Percentiles rank a stretch among this genome's conserved stretches.
phyloP scores from a whole-genome alignment of 2,329 filamentous ascomycete species.

The Paraconiothyrium brasiliense region DNA sequence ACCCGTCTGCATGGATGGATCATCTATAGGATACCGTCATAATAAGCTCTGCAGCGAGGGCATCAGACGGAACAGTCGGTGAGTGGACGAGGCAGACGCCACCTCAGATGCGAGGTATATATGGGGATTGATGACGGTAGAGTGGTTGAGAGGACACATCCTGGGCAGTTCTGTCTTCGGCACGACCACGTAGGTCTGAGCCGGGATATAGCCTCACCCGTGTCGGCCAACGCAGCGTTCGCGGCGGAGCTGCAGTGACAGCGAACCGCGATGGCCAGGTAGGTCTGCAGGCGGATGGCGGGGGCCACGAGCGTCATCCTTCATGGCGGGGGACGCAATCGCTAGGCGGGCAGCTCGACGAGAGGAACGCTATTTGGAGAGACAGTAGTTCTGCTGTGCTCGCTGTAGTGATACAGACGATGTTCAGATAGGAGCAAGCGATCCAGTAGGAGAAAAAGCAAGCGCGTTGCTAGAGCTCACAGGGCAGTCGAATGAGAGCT shows the following conservation, averaged over 20 bases:
- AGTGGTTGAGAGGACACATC: slow-evolving; percentile 11
- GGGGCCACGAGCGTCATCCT: slow-evolving; percentile 4
- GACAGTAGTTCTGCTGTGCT: background rate
- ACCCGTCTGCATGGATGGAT: slow-evolving; percentile 43
- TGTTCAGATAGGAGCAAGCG: slow-evolving; percentile 12
- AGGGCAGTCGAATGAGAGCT: slow-evolving; percentile 41
- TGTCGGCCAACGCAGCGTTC: slow-evolving; percentile 33
- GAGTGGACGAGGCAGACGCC: slow-evolving; percentile 28
- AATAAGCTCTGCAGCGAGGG: slow-evolving; percentile 26
- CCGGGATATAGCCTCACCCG: slow-evolving; percentile 16
- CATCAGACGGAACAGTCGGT: slow-evolving; percentile 25
- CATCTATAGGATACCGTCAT: slow-evolving; percentile 49
- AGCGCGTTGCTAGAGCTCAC: slow-evolving; percentile 21
- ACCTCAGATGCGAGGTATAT: slow-evolving; percentile 2
- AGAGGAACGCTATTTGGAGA: background rate
- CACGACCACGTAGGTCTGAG: slow-evolving; percentile 26
- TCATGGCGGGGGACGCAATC: background rate
- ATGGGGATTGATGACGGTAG: slow-evolving; percentile 30
- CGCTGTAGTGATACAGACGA: slow-evolving; percentile 9
- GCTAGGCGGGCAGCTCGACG: background rate
- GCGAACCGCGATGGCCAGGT: slow-evolving; percentile 25
- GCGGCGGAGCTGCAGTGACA: slow-evolving; percentile 32
- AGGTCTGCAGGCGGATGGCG: slow-evolving; percentile 22
- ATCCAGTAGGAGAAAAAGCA: slow-evolving; percentile 41
- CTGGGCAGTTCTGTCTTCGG: background rate